Conservation (phyloP, 441 rosid genomes). For the Populus tomentosa region DNA sequence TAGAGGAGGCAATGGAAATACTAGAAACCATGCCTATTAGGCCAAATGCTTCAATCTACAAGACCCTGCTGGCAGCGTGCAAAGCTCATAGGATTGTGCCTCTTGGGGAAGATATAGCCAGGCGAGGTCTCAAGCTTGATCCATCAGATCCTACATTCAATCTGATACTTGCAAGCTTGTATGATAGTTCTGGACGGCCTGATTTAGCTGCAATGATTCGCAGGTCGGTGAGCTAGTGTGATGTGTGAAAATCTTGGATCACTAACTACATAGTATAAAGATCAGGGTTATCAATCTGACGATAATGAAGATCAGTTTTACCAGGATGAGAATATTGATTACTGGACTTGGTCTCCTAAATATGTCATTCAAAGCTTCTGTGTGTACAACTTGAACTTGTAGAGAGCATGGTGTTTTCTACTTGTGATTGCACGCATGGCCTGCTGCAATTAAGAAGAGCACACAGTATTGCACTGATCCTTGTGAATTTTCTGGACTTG, state of each 20-base stretch:
- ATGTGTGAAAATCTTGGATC: slow-evolving; percentile 29
- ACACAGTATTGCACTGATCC: too few relatives aligned
- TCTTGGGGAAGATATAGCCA: slow-evolving; percentile 67
- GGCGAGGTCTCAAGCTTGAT: slow-evolving; percentile 47
- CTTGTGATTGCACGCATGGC: too few relatives aligned
- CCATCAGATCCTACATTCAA: slow-evolving; percentile 51
- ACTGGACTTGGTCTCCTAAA: background rate
- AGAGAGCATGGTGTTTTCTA: background rate
- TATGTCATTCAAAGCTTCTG: background rate
- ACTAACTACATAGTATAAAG: slow-evolving; percentile 17
- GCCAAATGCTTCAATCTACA: slow-evolving; percentile 22
- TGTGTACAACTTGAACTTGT: too few relatives aligned
- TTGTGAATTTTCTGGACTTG: too few relatives aligned
- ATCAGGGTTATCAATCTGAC: slow-evolving; percentile 12
- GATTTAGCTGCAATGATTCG: slow-evolving; percentile 40
- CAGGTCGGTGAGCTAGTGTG: slow-evolving; percentile 24
- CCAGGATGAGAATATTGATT: background rate
- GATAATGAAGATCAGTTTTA: background rate
- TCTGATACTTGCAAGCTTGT: slow-evolving; percentile 44
- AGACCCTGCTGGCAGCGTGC: slow-evolving; percentile 28
- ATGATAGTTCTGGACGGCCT: slow-evolving; percentile 30
- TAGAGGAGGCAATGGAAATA: slow-evolving; percentile 21
- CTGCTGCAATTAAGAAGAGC: too few relatives aligned
- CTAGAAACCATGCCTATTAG: slow-evolving; percentile 23
- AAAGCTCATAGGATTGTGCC: slow-evolving; percentile 36